Base-by-base conservation (phyloP, 225 moss, liverwort and hornwort species). In the Polytrichum commune region DNA sequence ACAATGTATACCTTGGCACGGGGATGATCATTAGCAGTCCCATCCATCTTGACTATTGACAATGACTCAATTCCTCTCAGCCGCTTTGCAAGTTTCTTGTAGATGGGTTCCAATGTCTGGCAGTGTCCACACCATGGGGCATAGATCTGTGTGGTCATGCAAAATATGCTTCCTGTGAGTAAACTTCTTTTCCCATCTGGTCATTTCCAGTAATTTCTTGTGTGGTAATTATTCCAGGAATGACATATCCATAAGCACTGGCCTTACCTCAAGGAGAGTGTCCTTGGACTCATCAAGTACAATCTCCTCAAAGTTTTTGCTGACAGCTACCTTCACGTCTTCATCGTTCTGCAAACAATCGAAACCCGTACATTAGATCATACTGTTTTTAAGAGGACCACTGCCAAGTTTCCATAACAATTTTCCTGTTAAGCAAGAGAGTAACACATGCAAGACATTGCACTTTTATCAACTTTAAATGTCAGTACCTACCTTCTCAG, bases 231-330 rank as follows among this genome's bases (percentile, higher is more conserved):
- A 26, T 22, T 62, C 26, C 61, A 26, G 61, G 26, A 26, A 8
- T 19, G 20, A 62, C 7, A 62, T 8, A 62, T 62, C 26, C 26
- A 26, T 62, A 26, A 62, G 19, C 26, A 22, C 38, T 38, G 38
- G 38, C 38, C 38, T n/a, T 82, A 95, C 95, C 93, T 95, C 91
- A 64, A 95, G 88, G 76, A 95, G 87, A 55, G 80, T 87, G 69
- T 95, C 95, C 71, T 88, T 90, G 54, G 93, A 53, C 77, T 95
- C 95, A 62, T 95, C 93, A 55, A 95, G 86, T 65, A 93, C 90
- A n/a, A 93, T 60, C 62, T 91, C 91, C 58, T 95, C 88, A 70
- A 95, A 90, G 73, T 82, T 93, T 69, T 86, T 80, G 63, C 93
- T 82, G 54, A 95, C 95, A 16, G 86, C 95, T 68, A 88, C 69